phyloP scores from a whole-genome alignment of 2,329 filamentous ascomycete genomes.

The Diaporthe citrichinensis region DNA sequence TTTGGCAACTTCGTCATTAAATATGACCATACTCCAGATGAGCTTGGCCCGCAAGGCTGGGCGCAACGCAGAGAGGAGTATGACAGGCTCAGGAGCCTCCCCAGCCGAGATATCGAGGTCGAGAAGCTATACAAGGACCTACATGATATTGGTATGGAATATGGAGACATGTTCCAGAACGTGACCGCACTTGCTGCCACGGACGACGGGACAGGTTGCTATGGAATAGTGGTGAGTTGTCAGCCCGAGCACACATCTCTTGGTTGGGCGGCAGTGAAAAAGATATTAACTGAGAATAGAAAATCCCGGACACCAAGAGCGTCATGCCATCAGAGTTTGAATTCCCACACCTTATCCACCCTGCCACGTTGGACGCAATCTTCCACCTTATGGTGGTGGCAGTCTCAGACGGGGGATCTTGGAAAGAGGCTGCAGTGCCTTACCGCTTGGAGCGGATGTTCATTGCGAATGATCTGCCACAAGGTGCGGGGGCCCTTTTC shows the following conservation, averaged over 20 bases:
- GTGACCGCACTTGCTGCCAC: background rate
- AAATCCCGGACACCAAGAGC: constrained; percentile 14
- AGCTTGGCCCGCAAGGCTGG: background rate
- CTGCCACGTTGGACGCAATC: constrained; percentile 17
- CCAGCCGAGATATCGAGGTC: background rate
- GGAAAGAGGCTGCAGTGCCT: background rate
- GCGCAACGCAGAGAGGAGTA: background rate
- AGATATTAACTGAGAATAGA: background rate
- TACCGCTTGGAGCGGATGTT: background rate
- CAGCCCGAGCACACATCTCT: too few species aligned
- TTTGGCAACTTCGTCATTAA: background rate
- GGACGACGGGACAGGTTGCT: background rate
- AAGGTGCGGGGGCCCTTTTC: background rate
- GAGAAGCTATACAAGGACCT: background rate
- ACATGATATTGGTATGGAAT: background rate
- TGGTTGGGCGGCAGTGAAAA: background rate
- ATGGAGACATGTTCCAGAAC: constrained; percentile 6
- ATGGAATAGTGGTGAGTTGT: constrained; percentile 20
- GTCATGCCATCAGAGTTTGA: constrained; percentile 8
- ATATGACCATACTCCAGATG: background rate
- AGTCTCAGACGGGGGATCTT: background rate
- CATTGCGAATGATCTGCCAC: background rate
- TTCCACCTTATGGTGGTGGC: constrained; percentile 5
- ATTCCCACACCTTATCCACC: constrained; percentile 16
- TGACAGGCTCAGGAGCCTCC: background rate